Percentiles rank a stretch among this genome's conserved stretches.
Evolutionary conservation across 257 asterid species (phyloP).

Genomic region (Solanum etuberosum): DNA sequence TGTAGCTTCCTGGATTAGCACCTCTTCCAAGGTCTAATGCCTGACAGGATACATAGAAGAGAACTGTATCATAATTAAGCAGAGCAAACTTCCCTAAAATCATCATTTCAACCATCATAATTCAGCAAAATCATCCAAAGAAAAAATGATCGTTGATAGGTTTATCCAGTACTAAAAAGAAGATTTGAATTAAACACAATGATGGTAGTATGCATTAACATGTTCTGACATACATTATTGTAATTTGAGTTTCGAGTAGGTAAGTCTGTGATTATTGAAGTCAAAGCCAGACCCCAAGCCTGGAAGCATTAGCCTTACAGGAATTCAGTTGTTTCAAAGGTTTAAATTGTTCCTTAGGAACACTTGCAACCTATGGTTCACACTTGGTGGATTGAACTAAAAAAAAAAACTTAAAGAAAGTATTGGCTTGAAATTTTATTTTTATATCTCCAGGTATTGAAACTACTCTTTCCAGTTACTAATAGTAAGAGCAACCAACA

Average conservation of each 20-base stretch:
- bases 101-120: background rate
- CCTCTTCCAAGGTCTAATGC: slow-evolving; percentile 83
- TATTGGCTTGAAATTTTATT: background rate
- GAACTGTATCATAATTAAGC: background rate
- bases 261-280: background rate
- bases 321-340: background rate
- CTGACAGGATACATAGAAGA: slow-evolving; percentile 17
- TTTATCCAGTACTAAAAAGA: background rate
- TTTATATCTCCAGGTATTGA: background rate
- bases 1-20: slow-evolving; percentile 50
- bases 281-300: background rate
- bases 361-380: background rate
- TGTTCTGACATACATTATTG: background rate
- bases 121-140: background rate
- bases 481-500: background rate
- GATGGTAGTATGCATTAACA: background rate
- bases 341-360: background rate
- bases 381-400: background rate
- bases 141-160: background rate
- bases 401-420: background rate
- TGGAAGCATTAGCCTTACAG: background rate
- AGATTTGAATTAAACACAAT: background rate
- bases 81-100: background rate
- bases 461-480: background rate
- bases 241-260: background rate